Evolutionary conservation across 176 grass and related monocot species (phyloP).

Genomic region (Oropetium thomaeum): DNA sequence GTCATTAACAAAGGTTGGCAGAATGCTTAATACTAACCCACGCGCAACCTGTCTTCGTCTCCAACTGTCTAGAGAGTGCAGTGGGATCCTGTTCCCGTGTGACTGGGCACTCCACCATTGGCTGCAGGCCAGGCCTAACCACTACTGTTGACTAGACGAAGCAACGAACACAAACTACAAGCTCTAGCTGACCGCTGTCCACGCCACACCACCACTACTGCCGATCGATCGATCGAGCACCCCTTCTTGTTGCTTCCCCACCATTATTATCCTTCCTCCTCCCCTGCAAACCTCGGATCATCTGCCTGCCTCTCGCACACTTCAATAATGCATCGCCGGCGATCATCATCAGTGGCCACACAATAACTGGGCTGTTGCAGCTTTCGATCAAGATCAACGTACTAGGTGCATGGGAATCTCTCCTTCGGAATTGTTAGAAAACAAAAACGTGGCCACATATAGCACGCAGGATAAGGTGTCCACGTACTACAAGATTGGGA

Average conservation of each 20-base stretch:
- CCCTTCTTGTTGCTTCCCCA: no score
- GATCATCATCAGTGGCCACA: conserved; percentile 26
- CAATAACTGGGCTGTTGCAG: no score
- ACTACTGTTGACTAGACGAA: conserved; percentile 18
- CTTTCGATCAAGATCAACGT: no score
- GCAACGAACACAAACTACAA: neutral
- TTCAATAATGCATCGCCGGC: conserved; percentile 15
- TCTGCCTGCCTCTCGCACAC: conserved; percentile 15
- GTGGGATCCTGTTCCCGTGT: conserved; percentile 26
- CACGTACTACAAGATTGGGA: neutral
- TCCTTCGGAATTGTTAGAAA: no score
- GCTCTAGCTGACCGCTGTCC: neutral
- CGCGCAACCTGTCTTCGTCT: no score
- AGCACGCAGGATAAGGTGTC: conserved; percentile 31
- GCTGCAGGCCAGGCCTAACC: neutral
- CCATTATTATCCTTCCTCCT: no score
- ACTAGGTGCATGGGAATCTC: no score
- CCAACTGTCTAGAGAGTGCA: no score
- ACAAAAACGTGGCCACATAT: no score
- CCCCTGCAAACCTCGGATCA: conserved; percentile 38
- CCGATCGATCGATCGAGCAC: no score
- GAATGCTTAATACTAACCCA: no score
- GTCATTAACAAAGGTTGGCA: no score
- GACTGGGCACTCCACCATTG: conserved; percentile 41
- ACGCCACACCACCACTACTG: neutral